A percentile compares a stretch with the other conserved stretches of the same genome.
phyloP scores from a whole-genome alignment of 2,329 filamentous ascomycete genomes.

The Geosmithia flava region DNA sequence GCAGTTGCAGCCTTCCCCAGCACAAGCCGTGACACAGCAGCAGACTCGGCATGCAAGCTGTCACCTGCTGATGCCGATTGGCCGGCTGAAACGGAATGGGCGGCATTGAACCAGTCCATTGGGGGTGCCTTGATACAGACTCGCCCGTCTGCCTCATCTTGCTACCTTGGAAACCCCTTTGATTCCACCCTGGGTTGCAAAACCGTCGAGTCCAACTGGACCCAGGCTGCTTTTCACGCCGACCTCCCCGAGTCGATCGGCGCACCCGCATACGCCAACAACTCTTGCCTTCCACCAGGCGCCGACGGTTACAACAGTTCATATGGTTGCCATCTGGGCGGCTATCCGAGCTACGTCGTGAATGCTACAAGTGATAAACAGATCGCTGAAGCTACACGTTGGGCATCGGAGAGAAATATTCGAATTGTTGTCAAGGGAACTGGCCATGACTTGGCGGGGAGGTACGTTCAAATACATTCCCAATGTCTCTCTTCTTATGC shows the following conservation, averaged over 20 bases:
- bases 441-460: constrained; percentile 1
- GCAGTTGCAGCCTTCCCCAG: too few relatives aligned
- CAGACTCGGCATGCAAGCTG: background rate
- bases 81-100: background rate
- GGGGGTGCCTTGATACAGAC: background rate
- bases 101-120: background rate
- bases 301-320: background rate
- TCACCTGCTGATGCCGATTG: background rate
- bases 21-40: too few relatives aligned
- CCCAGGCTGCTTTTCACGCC: background rate
- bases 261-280: background rate
- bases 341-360: background rate
- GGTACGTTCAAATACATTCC: background rate
- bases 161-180: background rate
- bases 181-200: background rate
- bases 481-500: too few relatives aligned
- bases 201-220: background rate
- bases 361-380: background rate
- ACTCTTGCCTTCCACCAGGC: background rate
- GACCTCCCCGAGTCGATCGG: background rate
- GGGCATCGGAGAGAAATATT: background rate
- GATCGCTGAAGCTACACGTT: background rate
- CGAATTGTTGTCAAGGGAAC: constrained; percentile 1
- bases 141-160: background rate
- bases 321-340: background rate